Conservation (phyloP, 1,284 basidiomycete genomes). For the Apiotrichum veenhuisii region DNA sequence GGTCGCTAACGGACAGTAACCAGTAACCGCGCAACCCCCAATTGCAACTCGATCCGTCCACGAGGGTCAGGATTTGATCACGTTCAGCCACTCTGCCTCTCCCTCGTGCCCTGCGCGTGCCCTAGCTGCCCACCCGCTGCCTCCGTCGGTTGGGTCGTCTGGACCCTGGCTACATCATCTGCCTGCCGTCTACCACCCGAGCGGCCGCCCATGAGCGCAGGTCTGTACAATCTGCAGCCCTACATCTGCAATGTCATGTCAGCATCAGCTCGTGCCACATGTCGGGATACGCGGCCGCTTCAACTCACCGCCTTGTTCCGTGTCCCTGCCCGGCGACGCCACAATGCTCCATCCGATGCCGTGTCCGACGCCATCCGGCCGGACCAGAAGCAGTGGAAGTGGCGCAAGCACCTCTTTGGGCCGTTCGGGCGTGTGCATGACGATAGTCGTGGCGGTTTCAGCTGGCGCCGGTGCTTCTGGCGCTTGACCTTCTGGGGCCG, state of each 20-base stretch:
- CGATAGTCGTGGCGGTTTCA: neutral
- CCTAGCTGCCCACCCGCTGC: neutral
- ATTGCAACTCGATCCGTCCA: no score
- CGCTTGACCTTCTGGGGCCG: no score
- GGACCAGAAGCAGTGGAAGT: constrained; percentile 27
- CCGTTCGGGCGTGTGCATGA: constrained; percentile 3
- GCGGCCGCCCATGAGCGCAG: constrained; percentile 1
- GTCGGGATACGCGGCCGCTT: neutral
- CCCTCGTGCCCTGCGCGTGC: no score
- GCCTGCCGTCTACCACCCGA: constrained; percentile 2
- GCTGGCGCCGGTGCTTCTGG: neutral
- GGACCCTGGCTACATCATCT: neutral
- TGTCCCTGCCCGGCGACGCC: constrained; percentile 6
- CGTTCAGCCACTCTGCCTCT: neutral
- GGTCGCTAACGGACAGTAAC: no score
- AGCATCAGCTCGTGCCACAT: neutral
- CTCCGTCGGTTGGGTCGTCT: neutral
- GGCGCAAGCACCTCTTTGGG: constrained; percentile 2
- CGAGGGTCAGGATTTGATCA: no score
- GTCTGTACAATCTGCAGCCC: constrained; percentile 16
- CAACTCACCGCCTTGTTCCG: constrained; percentile 3
- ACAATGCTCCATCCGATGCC: constrained; percentile 27
- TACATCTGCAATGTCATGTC: constrained; percentile 17
- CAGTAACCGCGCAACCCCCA: no score
- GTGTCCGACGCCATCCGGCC: constrained; percentile 26